phyloP scores from a whole-genome alignment of 2,329 filamentous ascomycete genomes.

The Aspergillus novofumigatus region DNA sequence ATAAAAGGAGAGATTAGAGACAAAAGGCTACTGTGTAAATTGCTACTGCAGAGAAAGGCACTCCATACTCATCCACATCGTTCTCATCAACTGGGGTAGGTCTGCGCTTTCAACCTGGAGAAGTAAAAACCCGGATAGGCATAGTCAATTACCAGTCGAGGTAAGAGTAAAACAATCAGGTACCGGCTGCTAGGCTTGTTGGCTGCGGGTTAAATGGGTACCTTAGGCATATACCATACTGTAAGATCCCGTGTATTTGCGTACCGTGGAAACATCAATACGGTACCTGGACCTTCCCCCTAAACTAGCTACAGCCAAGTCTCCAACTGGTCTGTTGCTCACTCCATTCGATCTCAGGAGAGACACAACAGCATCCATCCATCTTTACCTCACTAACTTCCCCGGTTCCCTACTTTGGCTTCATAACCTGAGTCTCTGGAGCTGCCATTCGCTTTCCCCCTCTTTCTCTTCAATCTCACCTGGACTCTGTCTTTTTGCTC shows the following conservation, averaged over 20 bases:
- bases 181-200: neutral
- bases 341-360: slow-evolving; percentile 20
- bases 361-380: slow-evolving; percentile 10
- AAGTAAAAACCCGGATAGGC: neutral
- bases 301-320: neutral
- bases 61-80: neutral
- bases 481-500: slow-evolving; percentile 16
- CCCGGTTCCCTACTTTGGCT: slow-evolving; percentile 7
- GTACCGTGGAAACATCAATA: neutral
- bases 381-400: slow-evolving; percentile 1
- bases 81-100: neutral
- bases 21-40: neutral
- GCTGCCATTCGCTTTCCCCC: slow-evolving; percentile 18
- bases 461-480: slow-evolving; percentile 17
- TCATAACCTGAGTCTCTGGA: slow-evolving; percentile 12
- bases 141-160: neutral
- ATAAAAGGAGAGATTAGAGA: neutral
- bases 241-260: neutral
- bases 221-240: neutral
- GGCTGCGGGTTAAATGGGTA: neutral
- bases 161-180: neutral
- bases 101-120: neutral
- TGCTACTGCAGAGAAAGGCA: neutral
- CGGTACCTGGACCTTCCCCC: neutral
- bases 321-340: neutral